Percentiles rank a stretch among this genome's conserved stretches.
phyloP scores from a whole-genome alignment of 202 grass and related monocot species.

The Bolboschoenoplectus hybrid region DNA sequence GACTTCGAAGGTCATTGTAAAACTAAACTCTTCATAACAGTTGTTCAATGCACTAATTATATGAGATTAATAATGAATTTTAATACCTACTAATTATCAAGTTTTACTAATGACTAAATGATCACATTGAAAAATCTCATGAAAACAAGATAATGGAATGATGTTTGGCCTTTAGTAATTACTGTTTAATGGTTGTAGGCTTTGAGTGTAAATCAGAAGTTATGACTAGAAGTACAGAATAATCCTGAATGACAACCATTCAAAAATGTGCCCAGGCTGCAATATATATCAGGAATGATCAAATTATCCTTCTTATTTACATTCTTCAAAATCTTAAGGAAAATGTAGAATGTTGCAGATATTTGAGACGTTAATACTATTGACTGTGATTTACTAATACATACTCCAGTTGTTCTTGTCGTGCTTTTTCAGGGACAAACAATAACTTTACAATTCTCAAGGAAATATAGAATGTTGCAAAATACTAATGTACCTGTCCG shows the following conservation, averaged over 20 bases:
- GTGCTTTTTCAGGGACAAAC: neutral
- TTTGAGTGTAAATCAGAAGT: neutral
- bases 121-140: neutral
- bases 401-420: neutral
- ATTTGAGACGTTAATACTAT: constrained; percentile 15
- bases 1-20: constrained; percentile 12
- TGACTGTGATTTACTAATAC: neutral
- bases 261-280: neutral
- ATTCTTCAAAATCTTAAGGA: constrained; percentile 7
- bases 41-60: neutral
- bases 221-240: neutral
- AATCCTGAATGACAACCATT: neutral
- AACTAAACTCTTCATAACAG: constrained; percentile 13
- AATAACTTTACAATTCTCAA: neutral
- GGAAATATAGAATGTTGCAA: neutral
- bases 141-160: neutral
- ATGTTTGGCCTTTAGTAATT: neutral
- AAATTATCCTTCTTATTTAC: neutral
- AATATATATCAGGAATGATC: neutral
- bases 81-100: neutral
- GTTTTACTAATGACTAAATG: constrained; percentile 13
- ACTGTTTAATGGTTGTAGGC: neutral
- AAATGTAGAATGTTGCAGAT: neutral
- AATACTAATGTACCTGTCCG: constrained; percentile 50
- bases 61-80: neutral